phyloP scores from a whole-genome alignment of 805 yeast genomes.

The Lachancea quebecensis region DNA sequence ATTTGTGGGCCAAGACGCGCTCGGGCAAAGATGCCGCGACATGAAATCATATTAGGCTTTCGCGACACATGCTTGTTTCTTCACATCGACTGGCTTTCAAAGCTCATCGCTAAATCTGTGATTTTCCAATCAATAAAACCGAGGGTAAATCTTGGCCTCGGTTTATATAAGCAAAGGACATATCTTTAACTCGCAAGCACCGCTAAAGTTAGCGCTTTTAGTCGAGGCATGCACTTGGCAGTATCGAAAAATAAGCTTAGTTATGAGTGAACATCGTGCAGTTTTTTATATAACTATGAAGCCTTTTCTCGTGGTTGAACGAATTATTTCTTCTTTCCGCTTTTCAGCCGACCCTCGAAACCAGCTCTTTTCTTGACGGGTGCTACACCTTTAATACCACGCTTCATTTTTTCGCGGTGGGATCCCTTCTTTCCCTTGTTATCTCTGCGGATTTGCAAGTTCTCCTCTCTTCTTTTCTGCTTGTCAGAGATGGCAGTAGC shows the following conservation, averaged over 20 bases:
- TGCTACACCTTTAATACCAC: slow-evolving; percentile 52
- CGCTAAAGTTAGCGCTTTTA: too few relatives aligned
- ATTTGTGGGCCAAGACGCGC: not conserved
- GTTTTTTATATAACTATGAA: not conserved
- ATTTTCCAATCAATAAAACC: too few relatives aligned
- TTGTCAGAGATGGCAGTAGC: slow-evolving; percentile 66
- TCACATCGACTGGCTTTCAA: too few relatives aligned
- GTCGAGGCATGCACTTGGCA: not conserved
- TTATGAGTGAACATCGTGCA: not conserved
- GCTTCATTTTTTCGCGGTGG: slow-evolving; percentile 59
- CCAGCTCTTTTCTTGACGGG: slow-evolving; percentile 68
- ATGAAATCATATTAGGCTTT: not conserved
- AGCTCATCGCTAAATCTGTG: not conserved
- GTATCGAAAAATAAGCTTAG: not conserved
- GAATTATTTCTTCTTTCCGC: slow-evolving; percentile 24
- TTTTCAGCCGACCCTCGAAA: slow-evolving; percentile 63
- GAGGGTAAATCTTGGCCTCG: too few relatives aligned
- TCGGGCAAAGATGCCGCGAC: not conserved
- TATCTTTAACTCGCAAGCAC: too few relatives aligned
- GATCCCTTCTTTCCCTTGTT: slow-evolving; percentile 77
- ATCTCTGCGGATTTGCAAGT: slow-evolving; percentile 75
- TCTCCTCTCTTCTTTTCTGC: slow-evolving; percentile 86
- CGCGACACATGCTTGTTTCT: not conserved
- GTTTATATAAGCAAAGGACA: too few relatives aligned
- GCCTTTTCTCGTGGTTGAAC: too few relatives aligned